Evolutionary conservation across 2,329 filamentous ascomycete genomes (phyloP), one percentile per base, ranked within the genome.

Genomic region (Pseudocercospora fijiensis): DNA sequence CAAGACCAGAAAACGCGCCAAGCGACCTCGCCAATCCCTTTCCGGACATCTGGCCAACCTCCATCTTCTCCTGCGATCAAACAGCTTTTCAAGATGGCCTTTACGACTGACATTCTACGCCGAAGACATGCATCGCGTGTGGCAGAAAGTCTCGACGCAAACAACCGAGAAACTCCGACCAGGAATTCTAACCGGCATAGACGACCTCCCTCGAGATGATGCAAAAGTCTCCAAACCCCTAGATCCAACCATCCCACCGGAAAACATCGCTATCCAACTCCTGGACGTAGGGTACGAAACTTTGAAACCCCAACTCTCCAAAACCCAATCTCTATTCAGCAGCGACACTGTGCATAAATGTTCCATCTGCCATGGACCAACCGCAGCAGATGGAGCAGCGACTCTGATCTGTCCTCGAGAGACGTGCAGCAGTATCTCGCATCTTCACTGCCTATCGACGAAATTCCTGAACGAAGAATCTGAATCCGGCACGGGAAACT

Each of bases 41-140:
- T 83, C 80, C 24, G 90, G 90, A 3, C 83, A 91, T 43, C 76
- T 98, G 27, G 88, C 89, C 2, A 95, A 96, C 71, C 77, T 98
- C 26, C 90, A 96, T 74, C 81, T 95, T 2, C 82, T 99, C 0
- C 82, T 96, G 1, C 84, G 89, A 0, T 90, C 92, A 1, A 84
- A 86, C 2, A 95, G 91, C 75, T 98, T 98, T 74, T 80, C 82
- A 16, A 82, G 87, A 52, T 96, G 92, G 94, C 94, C 94, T 20
- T 80, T 99, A 59, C 85, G 85, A 59, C 75, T 97, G 53, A 88
- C 90, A 24, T 94, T 98, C 76, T 94, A 96, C 69, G 82, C 83
- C 1, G 78, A 81, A 2, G 90, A 94, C 64, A 88, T 91, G 0
- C 84, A 90, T 70, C 78, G 78, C 20, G 82, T 84, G 1, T 98